Evolutionary conservation across 176 grass and related monocot genomes (phyloP), one percentile per base, ranked within the genome.

Genomic region (Cenchrus purpureus): DNA sequence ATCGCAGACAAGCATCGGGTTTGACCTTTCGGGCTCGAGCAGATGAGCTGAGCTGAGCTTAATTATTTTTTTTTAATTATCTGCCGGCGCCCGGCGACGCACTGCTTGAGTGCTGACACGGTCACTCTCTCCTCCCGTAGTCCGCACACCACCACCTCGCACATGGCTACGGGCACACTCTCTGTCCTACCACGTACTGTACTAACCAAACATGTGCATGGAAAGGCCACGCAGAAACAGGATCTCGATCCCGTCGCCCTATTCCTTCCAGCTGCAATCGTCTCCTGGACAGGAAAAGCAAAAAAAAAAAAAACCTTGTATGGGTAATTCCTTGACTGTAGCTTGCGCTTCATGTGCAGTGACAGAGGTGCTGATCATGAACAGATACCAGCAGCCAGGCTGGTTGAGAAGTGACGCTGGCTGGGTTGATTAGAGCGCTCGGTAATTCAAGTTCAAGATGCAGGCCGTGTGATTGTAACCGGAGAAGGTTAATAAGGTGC

Each of bases 41-140:
- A 31, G 68, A 50, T 20, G 75, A 79, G 59, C 7, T 46, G 37
- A 40, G 37, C 3, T 40, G 37, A 40, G 37, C 3, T 40, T 40
- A 40, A 40, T 40, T 40, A 40, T 2, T 40, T 5, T 25, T 25
- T 70, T n/a, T 72, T 40, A 12, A 1, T 66, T 67, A 60, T 53
- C 20, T 22, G 70, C 53, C 70, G 70, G 87, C 71, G 53, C 37
- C 70, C 69, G 69, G 82, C 71, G 53, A 80, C 43, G 79, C 53
- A 53, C 61, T 52, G 22, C 48, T 8, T 80, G 76, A 88, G 58
- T 72, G n/a, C 46, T 81, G 77, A 89, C 61, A 60, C 20, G 19
- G 76, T 58, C 67, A 67, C 70, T 10, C 22, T 59, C 70, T 17
- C 22, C 20, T 25, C 42, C 25, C 29, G 50, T 73, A 79, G 17